phyloP scores from a whole-genome alignment of 805 yeast species.

The Aciculoconidium aculeatum region DNA sequence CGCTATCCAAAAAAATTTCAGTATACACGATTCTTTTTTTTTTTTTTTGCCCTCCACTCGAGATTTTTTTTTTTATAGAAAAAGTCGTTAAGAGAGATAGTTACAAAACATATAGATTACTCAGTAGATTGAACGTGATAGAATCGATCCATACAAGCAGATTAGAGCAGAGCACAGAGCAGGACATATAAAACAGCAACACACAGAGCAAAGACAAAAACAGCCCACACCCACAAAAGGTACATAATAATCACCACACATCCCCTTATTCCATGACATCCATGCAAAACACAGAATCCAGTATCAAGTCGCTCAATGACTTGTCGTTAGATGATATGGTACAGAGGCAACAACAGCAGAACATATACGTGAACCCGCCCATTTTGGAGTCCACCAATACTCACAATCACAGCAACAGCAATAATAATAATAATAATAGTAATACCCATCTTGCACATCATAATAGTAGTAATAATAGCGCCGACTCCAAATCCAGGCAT shows the following conservation, averaged over 20 bases:
- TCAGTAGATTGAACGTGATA: too few species aligned
- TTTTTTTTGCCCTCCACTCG: conserved; percentile 1
- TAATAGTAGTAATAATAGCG: neutral
- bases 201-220: too few species aligned
- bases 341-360: conserved; percentile 22
- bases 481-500: conserved; percentile 8
- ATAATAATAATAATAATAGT: conserved; percentile 31
- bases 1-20: too few species aligned
- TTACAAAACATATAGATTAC: too few species aligned
- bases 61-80: neutral
- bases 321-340: conserved; percentile 24
- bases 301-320: conserved; percentile 20
- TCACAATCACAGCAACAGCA: conserved; percentile 32
- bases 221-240: neutral
- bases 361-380: conserved; percentile 18
- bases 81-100: too few species aligned
- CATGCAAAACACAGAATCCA: conserved; percentile 19
- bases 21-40: too few species aligned
- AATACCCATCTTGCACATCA: conserved; percentile 15
- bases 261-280: conserved; percentile 15
- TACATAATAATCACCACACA: neutral
- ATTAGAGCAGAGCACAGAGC: neutral
- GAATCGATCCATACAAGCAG: too few species aligned
- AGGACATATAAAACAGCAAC: conserved; percentile 2
- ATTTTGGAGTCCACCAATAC: conserved; percentile 9